Evolutionary conservation across 768 basidiomycete species (phyloP), one percentile per base, ranked within the genome.

Genomic region (Leccinellum luteum): DNA sequence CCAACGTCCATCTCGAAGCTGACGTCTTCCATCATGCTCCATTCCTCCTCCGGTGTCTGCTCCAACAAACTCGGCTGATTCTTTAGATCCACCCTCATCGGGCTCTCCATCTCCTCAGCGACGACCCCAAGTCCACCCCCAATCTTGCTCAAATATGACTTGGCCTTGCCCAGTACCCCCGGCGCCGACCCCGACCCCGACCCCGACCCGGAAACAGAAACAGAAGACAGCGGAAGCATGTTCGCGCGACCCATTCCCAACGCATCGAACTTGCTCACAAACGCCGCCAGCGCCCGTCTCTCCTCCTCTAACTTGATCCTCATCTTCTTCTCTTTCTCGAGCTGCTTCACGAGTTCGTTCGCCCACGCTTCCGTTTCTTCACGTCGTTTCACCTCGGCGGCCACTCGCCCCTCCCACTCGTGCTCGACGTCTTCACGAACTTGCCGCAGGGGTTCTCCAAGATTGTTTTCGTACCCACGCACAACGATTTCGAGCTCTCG

Each of bases 201-300:
- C 15, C 27, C 28, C 4, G 65, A 15, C 21, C 12, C 56, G 15
- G 59, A 25, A 19, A 19, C 14, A 13, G 65, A 55, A n/a, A 19
- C 14, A 17, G 66, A 55, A 28, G 64, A n/a, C 19, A 79, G 71
- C 4, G 75, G 65, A 2, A 78, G 65, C 17, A 70, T 56, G 6
- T 65, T 60, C 14, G 74, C 73, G 9, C 72, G 69, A 0, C 78
- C 78, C 31, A 88, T 66, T 0, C 87, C 87, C 27, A 90, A 72
- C 12, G 89, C 79, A 71, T 94, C 92, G 65, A 93, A 91, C 69
- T 89, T 90, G 69, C 78, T 79, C 47, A 94, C 92, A 64, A 94
- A 94, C 6, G 89, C 81, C 4, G 88, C 83, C 41, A 94, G 77
- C 9, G 89, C 91, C 23, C 84, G 78, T 35, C 90, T 81, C 73